Evolutionary conservation across 2,329 filamentous ascomycete species (phyloP), one percentile per base, ranked within the genome.

Genomic region (Thielaviopsis ethacetica): DNA sequence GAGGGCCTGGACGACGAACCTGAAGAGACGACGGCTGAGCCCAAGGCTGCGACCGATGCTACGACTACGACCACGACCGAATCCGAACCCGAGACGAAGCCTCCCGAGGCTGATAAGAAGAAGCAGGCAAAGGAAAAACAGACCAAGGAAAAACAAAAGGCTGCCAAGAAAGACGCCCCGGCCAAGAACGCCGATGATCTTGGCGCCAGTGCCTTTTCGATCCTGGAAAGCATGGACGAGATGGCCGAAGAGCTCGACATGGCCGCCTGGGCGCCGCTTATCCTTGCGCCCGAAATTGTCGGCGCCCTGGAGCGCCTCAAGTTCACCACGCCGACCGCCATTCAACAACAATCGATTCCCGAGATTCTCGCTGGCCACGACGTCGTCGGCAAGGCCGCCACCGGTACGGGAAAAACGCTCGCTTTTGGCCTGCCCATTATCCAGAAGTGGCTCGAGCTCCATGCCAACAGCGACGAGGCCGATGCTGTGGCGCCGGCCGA

Each of bases 371-470:
- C 82, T 5, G 91, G 91, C 0, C 86, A 88, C 68, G 91, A 98
- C 70, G 85, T 97, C 17, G 86, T 98, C 63, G 93, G 93, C 50
- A 98, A 98, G 72, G 93, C 93, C 1, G 86, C 91, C 12, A 98
- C 93, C 0, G 93, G 93, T 64, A 97, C 93, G 15, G 93, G 93
- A 65, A 98, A 98, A 72, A 98, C 93, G 0, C 75, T 98, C 52
- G 91, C 93, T 0, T 98, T 95, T 70, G 89, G 86, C 1, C 90
- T 98, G 62, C 93, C 93, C 0, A 93, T 98, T 59, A 75, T 97
- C 10, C 91, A 98, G 70, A 78, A 80, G 59, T 96, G 85, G 76
- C 72, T 98, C 44, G 69, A 70, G 50, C 69, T 68, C 15, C 66
- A 66, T 22, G 70, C 73, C 57, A 62, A 67, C 55, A 59, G 64